Evolutionary conservation across 306 rosid genomes (phyloP).

Genomic region (Pterocarpus macrocarpus): DNA sequence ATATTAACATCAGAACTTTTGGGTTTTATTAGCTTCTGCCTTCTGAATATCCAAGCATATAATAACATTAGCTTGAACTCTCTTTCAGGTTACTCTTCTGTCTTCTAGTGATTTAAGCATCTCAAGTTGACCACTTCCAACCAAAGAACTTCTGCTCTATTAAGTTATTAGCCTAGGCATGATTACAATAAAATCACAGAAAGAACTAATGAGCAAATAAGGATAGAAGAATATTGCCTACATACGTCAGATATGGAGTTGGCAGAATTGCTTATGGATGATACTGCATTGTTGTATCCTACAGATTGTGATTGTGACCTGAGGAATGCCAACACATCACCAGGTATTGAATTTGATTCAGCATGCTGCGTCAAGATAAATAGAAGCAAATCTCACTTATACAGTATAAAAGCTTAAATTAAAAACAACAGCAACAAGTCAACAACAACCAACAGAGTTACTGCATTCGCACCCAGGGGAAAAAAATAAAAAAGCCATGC

Average conservation of each 20-base stretch:
- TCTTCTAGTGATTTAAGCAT: conserved; percentile 1
- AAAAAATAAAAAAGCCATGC: background rate
- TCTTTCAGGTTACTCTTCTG: background rate
- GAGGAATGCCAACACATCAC: conserved; percentile 50
- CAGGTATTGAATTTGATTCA: conserved; percentile 43
- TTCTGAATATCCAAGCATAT: background rate
- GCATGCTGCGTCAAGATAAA: conserved; percentile 46
- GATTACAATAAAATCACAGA: conserved; percentile 25
- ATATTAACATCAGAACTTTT: conserved; percentile 1
- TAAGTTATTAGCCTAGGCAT: conserved; percentile 19
- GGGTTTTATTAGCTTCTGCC: conserved; percentile 11
- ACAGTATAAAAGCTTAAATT: background rate
- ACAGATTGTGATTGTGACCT: conserved; percentile 53
- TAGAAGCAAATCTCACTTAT: conserved; percentile 26
- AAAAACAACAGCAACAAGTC: background rate
- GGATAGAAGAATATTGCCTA: conserved; percentile 18
- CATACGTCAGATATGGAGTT: conserved; percentile 57
- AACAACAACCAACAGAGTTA: background rate
- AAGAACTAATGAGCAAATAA: conserved; percentile 8
- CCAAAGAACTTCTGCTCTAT: conserved; percentile 8
- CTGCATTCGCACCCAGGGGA: no score
- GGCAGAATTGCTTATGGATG: conserved; percentile 52
- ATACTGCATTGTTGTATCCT: conserved; percentile 47
- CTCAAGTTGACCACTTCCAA: conserved; percentile 26
- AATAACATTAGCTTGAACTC: background rate